These are phyloP conservation scores for Amborella trichopoda DNA, from an alignment of 164 flowering plant genomes.

Conservation along the genomic window DNA sequence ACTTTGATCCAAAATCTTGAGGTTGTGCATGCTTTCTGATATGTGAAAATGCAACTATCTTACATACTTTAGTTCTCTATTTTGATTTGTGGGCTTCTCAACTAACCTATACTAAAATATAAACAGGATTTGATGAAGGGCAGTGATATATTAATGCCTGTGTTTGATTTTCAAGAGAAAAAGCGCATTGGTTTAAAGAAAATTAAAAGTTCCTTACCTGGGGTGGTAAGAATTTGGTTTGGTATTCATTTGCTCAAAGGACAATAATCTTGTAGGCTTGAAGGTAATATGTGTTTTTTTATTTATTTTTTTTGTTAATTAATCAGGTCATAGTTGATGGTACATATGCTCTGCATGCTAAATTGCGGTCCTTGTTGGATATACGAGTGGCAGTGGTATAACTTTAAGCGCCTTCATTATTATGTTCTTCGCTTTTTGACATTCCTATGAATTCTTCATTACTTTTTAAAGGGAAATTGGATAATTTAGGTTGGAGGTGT, in stretches of 20 bases:
- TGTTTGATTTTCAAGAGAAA: constrained; percentile 87
- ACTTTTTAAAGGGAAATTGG: too few relatives aligned
- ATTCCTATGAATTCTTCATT: neutral
- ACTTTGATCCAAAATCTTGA: constrained; percentile 70
- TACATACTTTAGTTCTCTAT: too few relatives aligned
- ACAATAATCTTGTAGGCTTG: too few relatives aligned
- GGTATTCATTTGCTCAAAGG: too few relatives aligned
- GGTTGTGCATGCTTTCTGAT: too few relatives aligned
- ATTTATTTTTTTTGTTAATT: neutral
- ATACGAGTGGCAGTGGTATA: constrained; percentile 99
- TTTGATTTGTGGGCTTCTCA: too few relatives aligned
- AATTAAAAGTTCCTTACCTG: constrained; percentile 62
- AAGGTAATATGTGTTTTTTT: too few relatives aligned
- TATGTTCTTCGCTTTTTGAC: neutral
- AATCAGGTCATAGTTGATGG: constrained; percentile 94
- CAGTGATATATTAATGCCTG: constrained; percentile 56
- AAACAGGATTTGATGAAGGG: constrained; percentile 82
- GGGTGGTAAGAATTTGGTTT: too few relatives aligned
- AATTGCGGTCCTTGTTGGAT: constrained; percentile 83
- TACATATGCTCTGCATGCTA: constrained; percentile 89
- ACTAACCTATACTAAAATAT: neutral
- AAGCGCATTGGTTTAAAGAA: constrained; percentile 52
- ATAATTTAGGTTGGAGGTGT: constrained; percentile 88
- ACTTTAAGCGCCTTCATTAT: constrained; percentile 7
- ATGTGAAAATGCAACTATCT: too few relatives aligned